These are phyloP conservation scores for Wickerhamia fluorescens DNA, from an alignment of 805 yeast genomes.

Conservation along the genomic window DNA sequence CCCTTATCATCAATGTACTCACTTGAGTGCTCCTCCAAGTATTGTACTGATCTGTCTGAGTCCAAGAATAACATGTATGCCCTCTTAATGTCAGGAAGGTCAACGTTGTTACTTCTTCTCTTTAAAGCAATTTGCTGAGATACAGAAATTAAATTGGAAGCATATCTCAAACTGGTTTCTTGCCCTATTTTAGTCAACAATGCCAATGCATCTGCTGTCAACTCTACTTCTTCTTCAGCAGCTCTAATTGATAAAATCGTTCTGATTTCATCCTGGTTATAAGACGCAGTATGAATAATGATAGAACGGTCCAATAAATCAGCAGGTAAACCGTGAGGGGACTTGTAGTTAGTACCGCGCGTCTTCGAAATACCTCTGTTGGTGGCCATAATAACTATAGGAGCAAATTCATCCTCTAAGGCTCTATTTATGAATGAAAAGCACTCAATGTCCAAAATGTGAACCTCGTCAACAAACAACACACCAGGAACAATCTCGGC, in stretches of 20 bases:
- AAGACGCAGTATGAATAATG: constrained; percentile 79
- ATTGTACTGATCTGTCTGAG: constrained; percentile 81
- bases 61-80: constrained; percentile 84
- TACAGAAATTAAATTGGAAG: constrained; percentile 84
- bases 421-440: constrained; percentile 95
- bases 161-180: constrained; percentile 88
- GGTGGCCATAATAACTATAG: constrained; percentile 97
- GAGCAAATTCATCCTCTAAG: constrained; percentile 91
- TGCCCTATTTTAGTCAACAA: constrained; percentile 83
- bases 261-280: constrained; percentile 76
- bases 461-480: constrained; percentile 93
- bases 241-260: constrained; percentile 86
- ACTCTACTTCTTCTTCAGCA: constrained; percentile 87
- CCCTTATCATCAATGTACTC: constrained; percentile 80
- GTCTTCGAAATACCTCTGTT: constrained; percentile 93
- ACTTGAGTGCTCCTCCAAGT: constrained; percentile 58
- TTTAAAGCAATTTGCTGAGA: constrained; percentile 80
- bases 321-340: constrained; percentile 97
- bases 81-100: constrained; percentile 77
- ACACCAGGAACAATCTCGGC: constrained; percentile 98
- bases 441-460: constrained; percentile 96
- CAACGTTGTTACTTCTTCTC: constrained; percentile 67
- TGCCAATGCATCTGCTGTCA: constrained; percentile 75
- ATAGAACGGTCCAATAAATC: constrained; percentile 92
- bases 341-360: constrained; percentile 86